Conservation (phyloP, 2,329 filamentous ascomycete genomes). For the Ophiostoma tasmaniense region DNA sequence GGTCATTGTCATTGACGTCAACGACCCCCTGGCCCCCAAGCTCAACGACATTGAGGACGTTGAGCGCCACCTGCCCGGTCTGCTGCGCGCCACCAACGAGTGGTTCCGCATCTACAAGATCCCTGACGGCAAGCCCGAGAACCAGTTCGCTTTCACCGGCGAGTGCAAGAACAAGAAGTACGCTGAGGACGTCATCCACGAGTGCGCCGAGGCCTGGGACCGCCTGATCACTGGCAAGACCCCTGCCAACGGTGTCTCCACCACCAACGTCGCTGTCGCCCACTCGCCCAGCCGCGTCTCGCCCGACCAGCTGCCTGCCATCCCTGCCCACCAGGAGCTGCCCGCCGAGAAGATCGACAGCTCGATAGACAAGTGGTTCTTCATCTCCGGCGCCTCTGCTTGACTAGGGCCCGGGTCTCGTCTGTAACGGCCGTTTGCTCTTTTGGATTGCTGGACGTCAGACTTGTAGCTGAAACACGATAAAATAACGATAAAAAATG, state of each 20-base stretch:
- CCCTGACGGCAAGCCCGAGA: conserved; percentile 99
- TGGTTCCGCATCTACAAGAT: conserved; percentile 99
- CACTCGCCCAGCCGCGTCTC: conserved; percentile 66
- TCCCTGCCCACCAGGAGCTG: conserved; percentile 73
- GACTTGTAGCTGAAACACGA: conserved; percentile 1
- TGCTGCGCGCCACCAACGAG: conserved; percentile 96
- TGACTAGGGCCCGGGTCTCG: conserved; percentile 34
- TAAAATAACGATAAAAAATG: neutral
- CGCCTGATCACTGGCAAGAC: conserved; percentile 89
- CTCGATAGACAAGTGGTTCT: conserved; percentile 99
- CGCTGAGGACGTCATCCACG: conserved; percentile 87
- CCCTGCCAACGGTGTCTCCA: conserved; percentile 64
- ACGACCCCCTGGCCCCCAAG: conserved; percentile 92
- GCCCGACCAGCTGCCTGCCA: conserved; percentile 60
- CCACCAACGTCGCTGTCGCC: conserved; percentile 72
- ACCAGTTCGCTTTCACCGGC: conserved; percentile 99
- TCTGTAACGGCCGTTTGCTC: conserved; percentile 7
- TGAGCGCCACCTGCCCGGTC: conserved; percentile 92
- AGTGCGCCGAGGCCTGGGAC: conserved; percentile 97
- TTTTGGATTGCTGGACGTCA: neutral
- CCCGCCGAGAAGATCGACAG: conserved; percentile 81
- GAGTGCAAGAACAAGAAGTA: conserved; percentile 99
- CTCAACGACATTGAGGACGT: conserved; percentile 99
- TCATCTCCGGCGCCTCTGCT: conserved; percentile 92
- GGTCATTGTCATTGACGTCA: conserved; percentile 98